Percentiles rank a stretch among this genome's conserved stretches.
phyloP scores from a whole-genome alignment of 108 stramenopile species.

The Cylindrotheca closterium region DNA sequence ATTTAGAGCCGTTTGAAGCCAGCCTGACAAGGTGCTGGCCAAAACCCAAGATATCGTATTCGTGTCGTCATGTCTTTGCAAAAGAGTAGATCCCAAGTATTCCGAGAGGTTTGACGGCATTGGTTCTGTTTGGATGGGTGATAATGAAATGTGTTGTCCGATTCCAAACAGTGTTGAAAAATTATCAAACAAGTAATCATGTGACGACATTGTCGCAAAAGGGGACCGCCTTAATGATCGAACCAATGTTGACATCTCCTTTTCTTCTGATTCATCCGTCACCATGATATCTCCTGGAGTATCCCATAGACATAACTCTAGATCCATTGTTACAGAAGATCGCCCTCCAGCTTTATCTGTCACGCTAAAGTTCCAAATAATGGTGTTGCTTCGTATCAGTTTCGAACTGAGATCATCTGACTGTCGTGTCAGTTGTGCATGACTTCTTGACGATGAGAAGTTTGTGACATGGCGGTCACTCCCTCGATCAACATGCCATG shows the following conservation, averaged over 20 bases:
- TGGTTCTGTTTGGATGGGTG: slow-evolving; percentile 34
- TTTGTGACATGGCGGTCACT: slow-evolving; percentile 73
- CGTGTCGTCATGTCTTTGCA: slow-evolving; percentile 39
- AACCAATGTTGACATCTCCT: slow-evolving; percentile 9
- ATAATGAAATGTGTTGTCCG: slow-evolving; percentile 83
- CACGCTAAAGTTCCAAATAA: slow-evolving; percentile 26
- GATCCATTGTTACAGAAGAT: slow-evolving; percentile 39
- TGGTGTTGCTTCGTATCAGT: slow-evolving; percentile 39
- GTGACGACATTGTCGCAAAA: slow-evolving; percentile 23
- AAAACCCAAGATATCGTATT: slow-evolving; percentile 24
- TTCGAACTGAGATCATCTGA: slow-evolving; percentile 4
- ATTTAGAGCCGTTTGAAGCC: slow-evolving; percentile 76
- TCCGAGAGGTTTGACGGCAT: slow-evolving; percentile 26
- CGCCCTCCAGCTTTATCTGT: slow-evolving; percentile 15
- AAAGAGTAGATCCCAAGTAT: slow-evolving; percentile 13
- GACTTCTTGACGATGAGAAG: not conserved
- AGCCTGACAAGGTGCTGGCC: slow-evolving; percentile 22
- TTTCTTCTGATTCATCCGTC: not conserved
- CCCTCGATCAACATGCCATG: slow-evolving; percentile 77
- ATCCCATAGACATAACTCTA: slow-evolving; percentile 77
- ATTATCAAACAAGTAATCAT: slow-evolving; percentile 46
- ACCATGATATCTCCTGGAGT: slow-evolving; percentile 31
- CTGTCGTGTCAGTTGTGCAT: not conserved
- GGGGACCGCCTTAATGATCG: slow-evolving; percentile 22
- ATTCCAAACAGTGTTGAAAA: slow-evolving; percentile 78